These are phyloP conservation scores for Colletotrichum brevisporum DNA, from an alignment of 2,329 filamentous ascomycete genomes.

Conservation along the genomic window DNA sequence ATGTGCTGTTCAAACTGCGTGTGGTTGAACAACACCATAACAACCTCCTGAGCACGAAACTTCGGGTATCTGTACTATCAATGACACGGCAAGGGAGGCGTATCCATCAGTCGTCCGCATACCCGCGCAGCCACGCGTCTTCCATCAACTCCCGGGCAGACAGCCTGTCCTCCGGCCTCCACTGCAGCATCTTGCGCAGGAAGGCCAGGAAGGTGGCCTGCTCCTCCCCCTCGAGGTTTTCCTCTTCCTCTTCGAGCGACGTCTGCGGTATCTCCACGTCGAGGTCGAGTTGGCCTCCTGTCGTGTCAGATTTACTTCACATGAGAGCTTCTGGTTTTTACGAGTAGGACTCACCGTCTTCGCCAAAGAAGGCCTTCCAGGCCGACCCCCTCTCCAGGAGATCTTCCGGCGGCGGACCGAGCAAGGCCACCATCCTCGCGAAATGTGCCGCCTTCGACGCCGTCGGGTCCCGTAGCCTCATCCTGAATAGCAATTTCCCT, in stretches of 20 bases:
- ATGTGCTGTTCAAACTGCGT: too few relatives aligned
- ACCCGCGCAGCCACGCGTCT: constrained; percentile 31
- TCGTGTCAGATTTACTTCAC: neutral
- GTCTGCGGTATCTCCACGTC: constrained; percentile 28
- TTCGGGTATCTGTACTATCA: too few relatives aligned
- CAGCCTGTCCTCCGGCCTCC: constrained; percentile 46
- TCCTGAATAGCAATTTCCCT: constrained; percentile 47
- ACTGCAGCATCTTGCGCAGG: constrained; percentile 45
- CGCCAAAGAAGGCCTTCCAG: constrained; percentile 43
- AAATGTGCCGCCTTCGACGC: constrained; percentile 48
- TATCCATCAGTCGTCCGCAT: constrained; percentile 31
- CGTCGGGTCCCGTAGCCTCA: constrained; percentile 39
- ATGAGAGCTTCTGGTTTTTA: too few relatives aligned
- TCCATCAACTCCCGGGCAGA: constrained; percentile 35
- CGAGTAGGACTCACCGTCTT: constrained; percentile 43
- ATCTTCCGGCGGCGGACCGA: constrained; percentile 52
- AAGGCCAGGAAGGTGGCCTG: constrained; percentile 43
- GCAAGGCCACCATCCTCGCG: constrained; percentile 53
- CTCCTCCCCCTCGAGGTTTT: constrained; percentile 39
- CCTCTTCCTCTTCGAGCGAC: constrained; percentile 33
- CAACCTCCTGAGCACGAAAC: too few relatives aligned
- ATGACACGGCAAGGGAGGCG: too few relatives aligned
- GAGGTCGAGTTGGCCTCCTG: constrained; percentile 9
- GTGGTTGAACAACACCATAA: too few relatives aligned
- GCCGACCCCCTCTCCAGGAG: constrained; percentile 51